A percentile compares a stretch with the other conserved stretches of the same genome.
These are phyloP conservation scores for Cyclaneusma minus DNA, from an alignment of 2,329 filamentous ascomycete species.

Conservation along the genomic window DNA sequence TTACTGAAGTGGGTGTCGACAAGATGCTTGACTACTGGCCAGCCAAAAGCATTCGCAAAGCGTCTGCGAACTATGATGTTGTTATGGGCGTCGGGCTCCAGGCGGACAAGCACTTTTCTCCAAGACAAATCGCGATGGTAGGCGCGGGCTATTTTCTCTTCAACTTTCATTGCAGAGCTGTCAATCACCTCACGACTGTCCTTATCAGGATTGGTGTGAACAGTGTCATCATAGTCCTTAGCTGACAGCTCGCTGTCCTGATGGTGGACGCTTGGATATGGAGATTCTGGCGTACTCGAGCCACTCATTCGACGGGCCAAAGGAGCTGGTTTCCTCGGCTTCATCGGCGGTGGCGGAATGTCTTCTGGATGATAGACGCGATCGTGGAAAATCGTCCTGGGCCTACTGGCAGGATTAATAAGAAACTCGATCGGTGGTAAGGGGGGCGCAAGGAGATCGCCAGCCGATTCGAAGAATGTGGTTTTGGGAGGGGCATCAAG, in stretches of 20 bases:
- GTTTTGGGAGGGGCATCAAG: slow-evolving; percentile 70
- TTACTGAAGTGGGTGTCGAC: slow-evolving; percentile 91
- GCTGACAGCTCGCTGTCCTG: not conserved
- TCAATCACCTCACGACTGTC: slow-evolving; percentile 34
- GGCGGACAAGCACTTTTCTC: slow-evolving; percentile 89
- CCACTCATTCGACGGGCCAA: not conserved
- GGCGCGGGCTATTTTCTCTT: slow-evolving; percentile 93
- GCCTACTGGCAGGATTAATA: slow-evolving; percentile 64
- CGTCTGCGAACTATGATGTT: slow-evolving; percentile 93
- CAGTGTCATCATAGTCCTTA: slow-evolving; percentile 35
- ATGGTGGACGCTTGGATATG: slow-evolving; percentile 1
- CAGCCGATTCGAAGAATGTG: slow-evolving; percentile 87
- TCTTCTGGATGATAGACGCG: slow-evolving; percentile 87
- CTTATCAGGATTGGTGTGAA: slow-evolving; percentile 29
- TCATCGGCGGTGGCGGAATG: slow-evolving; percentile 67
- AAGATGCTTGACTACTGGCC: slow-evolving; percentile 90
- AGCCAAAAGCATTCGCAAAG: slow-evolving; percentile 95
- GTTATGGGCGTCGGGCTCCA: slow-evolving; percentile 96
- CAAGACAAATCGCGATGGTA: slow-evolving; percentile 87
- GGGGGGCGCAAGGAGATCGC: slow-evolving; percentile 81
- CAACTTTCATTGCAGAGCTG: slow-evolving; percentile 65
- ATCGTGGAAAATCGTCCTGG: slow-evolving; percentile 91
- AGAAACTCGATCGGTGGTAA: slow-evolving; percentile 70
- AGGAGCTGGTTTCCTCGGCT: slow-evolving; percentile 25
- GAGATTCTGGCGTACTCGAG: not conserved